Base-by-base conservation (phyloP, 306 rosid genomes). In the Dryas octopetala region DNA sequence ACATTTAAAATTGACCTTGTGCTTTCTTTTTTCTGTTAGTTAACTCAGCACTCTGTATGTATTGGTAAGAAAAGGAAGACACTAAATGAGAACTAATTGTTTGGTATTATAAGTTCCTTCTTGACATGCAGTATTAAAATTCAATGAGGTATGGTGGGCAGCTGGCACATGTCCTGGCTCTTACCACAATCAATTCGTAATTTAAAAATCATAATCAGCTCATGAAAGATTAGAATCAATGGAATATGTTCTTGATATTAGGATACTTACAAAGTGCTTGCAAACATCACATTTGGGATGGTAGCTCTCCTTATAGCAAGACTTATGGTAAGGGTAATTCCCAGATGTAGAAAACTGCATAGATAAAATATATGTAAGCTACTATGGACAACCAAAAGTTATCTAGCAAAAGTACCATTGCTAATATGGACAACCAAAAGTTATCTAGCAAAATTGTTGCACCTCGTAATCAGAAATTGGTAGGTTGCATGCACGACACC, bases 281-380 rank as follows among this genome's bases (percentile, higher is more conserved):
- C 99, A 96, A 78, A 96, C 98, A 82, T 96, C 99, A 83, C 99
- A 96, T 79, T 96, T 96, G 61, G 99, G 99, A 84, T 92, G 97
- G 85, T 92, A 89, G 85, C 82, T 92, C 84, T 92, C 98, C 88
- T 84, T 96, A 83, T 96, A 92, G 87, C 99, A 96, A 76, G 97
- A 63, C 79, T 90, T 96, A 81, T 96, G 98, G 78, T 89, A 92
- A 47, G 99, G 98, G 68, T 77, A 84, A 83, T 88, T 89, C 74
- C 97, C 98, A 67, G 91, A 86, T 4, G 98, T 93, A 82, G 97
- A 91, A 87, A 93, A 93, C 98, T 93, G 74, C 81, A 81, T 44
- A 73, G 64, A 58, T 53, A 40, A 45, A 63, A 65, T 15, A 51
- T 5, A 54, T 14, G 55, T 44, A 66, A 80, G 52, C 44, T 23